phyloP scores from a whole-genome alignment of 768 basidiomycete genomes.

The Tricholoma sp. region DNA sequence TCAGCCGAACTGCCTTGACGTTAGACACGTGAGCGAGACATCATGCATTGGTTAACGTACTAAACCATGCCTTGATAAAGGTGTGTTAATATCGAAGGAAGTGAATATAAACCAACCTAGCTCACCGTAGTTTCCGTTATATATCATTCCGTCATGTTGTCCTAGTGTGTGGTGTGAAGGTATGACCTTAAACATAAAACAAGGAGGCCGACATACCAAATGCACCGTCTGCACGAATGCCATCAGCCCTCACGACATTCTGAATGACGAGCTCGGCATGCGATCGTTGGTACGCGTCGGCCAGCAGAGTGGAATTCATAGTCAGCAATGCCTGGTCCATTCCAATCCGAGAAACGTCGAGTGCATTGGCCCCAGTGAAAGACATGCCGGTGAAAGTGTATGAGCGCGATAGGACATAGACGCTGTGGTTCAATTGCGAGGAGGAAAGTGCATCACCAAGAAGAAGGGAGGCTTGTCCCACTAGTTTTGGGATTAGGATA shows the following conservation, averaged over 20 bases:
- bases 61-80: constrained; percentile 36
- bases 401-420: constrained; percentile 36
- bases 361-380: constrained; percentile 50
- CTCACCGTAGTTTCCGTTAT: constrained; percentile 68
- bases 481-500: constrained; percentile 46
- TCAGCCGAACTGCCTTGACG: constrained; percentile 45
- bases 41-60: constrained; percentile 21
- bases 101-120: background rate
- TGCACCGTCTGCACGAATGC: constrained; percentile 51
- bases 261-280: constrained; percentile 53
- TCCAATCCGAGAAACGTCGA: constrained; percentile 59
- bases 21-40: background rate
- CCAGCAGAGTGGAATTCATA: constrained; percentile 38
- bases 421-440: constrained; percentile 30
- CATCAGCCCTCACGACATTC: constrained; percentile 48
- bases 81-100: constrained; percentile 3
- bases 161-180: constrained; percentile 25
- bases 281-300: constrained; percentile 45
- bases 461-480: constrained; percentile 44
- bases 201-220: constrained; percentile 34
- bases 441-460: constrained; percentile 31
- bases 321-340: constrained; percentile 45
- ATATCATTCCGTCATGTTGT: constrained; percentile 60
- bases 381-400: constrained; percentile 38
- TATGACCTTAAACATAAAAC: background rate